These are phyloP conservation scores for Vigna reflexopilosa DNA, from an alignment of 306 rosid genomes.

Conservation along the genomic window DNA sequence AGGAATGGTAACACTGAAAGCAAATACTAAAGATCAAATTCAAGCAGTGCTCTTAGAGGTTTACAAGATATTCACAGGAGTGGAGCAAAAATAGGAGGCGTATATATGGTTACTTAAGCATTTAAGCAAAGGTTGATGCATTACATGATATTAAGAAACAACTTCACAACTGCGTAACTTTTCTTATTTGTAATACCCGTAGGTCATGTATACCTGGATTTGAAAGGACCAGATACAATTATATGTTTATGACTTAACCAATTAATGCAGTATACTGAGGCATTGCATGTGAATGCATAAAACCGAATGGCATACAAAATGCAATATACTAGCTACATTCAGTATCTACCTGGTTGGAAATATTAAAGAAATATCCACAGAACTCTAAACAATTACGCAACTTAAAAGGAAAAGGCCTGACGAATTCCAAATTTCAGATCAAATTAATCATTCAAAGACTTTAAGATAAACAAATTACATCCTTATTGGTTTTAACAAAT, in stretches of 20 bases:
- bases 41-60: constrained; percentile 10
- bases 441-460: constrained; percentile 19
- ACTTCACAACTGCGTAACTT: not conserved
- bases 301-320: constrained; percentile 17
- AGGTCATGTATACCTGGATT: constrained; percentile 17
- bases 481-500: not conserved
- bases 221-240: constrained; percentile 4
- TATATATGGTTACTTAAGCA: not conserved
- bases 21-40: constrained; percentile 46
- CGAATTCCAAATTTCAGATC: constrained; percentile 36
- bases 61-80: constrained; percentile 25
- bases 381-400: constrained; percentile 13
- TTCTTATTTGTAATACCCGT: constrained; percentile 13
- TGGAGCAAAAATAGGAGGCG: constrained; percentile 17
- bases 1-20: constrained; percentile 78
- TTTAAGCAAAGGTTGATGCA: constrained; percentile 28
- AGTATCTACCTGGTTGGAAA: constrained; percentile 14
- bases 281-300: not conserved
- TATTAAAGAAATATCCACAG: not conserved
- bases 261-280: not conserved
- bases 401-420: constrained; percentile 4
- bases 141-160: constrained; percentile 23
- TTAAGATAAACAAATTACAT: constrained; percentile 14
- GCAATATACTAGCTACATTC: constrained; percentile 3
- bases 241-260: not conserved